Evolutionary conservation across 208 protist genomes (phyloP), one percentile per base, ranked within the genome.

Genomic region (Borovskyia barvae): DNA sequence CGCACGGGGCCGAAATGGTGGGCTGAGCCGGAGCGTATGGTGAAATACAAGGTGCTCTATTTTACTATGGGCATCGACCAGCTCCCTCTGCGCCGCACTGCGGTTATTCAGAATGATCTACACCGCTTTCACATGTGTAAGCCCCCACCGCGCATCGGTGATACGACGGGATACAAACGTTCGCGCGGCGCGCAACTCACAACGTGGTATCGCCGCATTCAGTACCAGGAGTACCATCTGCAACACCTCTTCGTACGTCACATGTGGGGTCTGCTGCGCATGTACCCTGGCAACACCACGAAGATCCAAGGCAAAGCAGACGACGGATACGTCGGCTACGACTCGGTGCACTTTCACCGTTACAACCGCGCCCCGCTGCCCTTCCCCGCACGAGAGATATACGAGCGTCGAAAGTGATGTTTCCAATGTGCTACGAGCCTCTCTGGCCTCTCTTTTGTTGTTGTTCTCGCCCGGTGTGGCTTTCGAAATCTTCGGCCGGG

Each of bases 161-260:
- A 95, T 61, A 63, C 84, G 30, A 95, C 89, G 17, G 89, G 89
- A 7, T 95, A 90, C 80, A 92, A 92, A 54, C 82, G 84, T 17
- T 77, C 81, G 0, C 79, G 89, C 24, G 64, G 71, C 20, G 76
- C 76, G 32, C 89, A 95, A 74, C 42, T 95, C 37, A 79, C 65
- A 22, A 92, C 86, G 43, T 95, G 89, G 89, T 90, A 95, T 57
- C 76, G 85, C 22, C 82, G 89, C 33, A 93, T 92, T 59, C 85
- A 93, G 69, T 95, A 95, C 67, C 89, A 95, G 75, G 89, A 95
- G 69, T 95, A 91, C 65, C 74, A 92, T 55, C 57, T 95, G 51
- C 89, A 95, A 73, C 89, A 95, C 62, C 72, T 95, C 49, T 95
- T 92, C 59, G 88, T 85, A 39, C 82, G 85, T 0, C 86, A 92